Evolutionary conservation across 177 flowering plant species (phyloP).

Genomic region (Telopea speciosissima): DNA sequence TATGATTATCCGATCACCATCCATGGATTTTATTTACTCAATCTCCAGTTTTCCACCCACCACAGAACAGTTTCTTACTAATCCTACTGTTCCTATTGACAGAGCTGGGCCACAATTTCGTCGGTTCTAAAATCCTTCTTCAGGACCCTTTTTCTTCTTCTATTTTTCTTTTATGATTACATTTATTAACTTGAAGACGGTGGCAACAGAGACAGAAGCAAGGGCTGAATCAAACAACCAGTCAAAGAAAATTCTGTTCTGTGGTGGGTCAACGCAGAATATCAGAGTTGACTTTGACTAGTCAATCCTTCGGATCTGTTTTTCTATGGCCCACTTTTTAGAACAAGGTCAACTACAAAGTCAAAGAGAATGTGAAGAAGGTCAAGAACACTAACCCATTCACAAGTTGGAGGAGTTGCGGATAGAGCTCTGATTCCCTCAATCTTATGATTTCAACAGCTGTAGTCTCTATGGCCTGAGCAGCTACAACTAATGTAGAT

Average conservation of each 20-base stretch:
- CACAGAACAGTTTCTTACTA: too few relatives aligned
- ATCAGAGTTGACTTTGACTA: conserved; percentile 10
- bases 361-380: background rate
- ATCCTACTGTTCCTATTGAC: too few relatives aligned
- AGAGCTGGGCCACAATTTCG: too few relatives aligned
- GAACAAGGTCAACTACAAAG: conserved; percentile 8
- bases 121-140: too few relatives aligned
- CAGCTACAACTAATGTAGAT: conserved; percentile 69
- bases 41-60: background rate
- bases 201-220: background rate
- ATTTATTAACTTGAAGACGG: too few relatives aligned
- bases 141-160: too few relatives aligned
- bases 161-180: too few relatives aligned
- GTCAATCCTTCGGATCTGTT: background rate
- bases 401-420: conserved; percentile 82
- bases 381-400: conserved; percentile 60
- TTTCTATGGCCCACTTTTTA: too few relatives aligned
- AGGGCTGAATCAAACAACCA: background rate
- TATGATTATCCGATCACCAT: background rate
- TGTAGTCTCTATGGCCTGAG: conserved; percentile 79
- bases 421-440: conserved; percentile 81
- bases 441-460: conserved; percentile 77
- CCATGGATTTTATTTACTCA: background rate
- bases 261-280: background rate
- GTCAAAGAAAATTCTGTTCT: conserved; percentile 4